phyloP scores from a whole-genome alignment of 208 protist species.

The Herpetomonas samuelpessoai region DNA sequence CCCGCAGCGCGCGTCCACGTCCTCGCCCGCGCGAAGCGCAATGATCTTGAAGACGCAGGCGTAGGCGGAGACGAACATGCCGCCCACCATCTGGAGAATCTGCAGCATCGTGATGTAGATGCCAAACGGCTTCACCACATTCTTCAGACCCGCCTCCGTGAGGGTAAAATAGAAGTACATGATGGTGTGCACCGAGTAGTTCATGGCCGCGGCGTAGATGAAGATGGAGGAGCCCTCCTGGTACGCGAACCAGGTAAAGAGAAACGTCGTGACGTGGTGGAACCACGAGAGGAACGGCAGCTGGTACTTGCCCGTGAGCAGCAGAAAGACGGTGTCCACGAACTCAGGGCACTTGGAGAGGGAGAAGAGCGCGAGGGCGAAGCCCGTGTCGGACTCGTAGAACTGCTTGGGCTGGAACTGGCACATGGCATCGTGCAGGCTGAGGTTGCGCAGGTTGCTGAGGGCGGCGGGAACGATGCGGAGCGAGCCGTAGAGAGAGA shows the following conservation, averaged over 20 bases:
- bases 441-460: conserved; percentile 18
- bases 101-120: conserved; percentile 88
- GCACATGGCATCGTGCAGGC: conserved; percentile 69
- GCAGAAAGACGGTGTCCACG: conserved; percentile 80
- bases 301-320: conserved; percentile 60
- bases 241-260: conserved; percentile 91
- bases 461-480: conserved; percentile 48
- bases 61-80: conserved; percentile 73
- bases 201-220: conserved; percentile 84
- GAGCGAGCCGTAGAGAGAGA: conserved; percentile 72
- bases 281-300: conserved; percentile 88
- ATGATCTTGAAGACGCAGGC: conserved; percentile 31
- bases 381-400: conserved; percentile 64
- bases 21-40: neutral
- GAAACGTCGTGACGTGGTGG: conserved; percentile 90
- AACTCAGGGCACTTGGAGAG: conserved; percentile 88
- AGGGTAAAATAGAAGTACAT: conserved; percentile 96
- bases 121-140: conserved; percentile 74
- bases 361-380: conserved; percentile 74
- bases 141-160: conserved; percentile 57
- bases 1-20: conserved; percentile 15
- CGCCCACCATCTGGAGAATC: conserved; percentile 93
- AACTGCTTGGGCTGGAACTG: conserved; percentile 48
- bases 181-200: conserved; percentile 93
- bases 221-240: conserved; percentile 44